phyloP scores from a whole-genome alignment of 2,329 filamentous ascomycete species.

The Lasiodiplodia hormozganensis region DNA sequence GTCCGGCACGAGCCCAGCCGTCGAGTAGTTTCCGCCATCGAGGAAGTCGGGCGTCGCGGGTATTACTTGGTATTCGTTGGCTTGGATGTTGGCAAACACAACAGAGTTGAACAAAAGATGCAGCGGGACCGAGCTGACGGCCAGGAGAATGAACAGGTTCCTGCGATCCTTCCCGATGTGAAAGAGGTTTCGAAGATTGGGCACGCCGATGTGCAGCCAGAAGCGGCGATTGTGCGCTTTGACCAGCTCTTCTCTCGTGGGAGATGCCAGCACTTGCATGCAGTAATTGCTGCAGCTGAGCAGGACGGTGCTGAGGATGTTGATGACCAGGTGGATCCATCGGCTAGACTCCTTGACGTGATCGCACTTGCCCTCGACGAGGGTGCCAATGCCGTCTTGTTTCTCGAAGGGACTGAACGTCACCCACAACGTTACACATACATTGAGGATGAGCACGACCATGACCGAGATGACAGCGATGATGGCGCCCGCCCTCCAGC shows the following conservation, averaged over 20 bases:
- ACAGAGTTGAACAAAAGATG: slow-evolving; percentile 42
- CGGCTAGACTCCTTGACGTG: slow-evolving; percentile 9
- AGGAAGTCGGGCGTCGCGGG: slow-evolving; percentile 11
- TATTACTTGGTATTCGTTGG: slow-evolving; percentile 10
- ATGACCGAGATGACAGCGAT: background rate
- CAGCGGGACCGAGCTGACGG: slow-evolving; percentile 42
- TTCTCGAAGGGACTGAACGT: background rate
- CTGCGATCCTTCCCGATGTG: slow-evolving; percentile 34
- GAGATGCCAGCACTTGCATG: slow-evolving; percentile 60
- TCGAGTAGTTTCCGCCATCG: slow-evolving; percentile 3
- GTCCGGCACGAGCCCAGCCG: background rate
- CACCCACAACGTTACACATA: background rate
- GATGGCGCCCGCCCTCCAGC: slow-evolving; percentile 7
- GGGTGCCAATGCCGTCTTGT: slow-evolving; percentile 3
- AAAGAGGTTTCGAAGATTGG: slow-evolving; percentile 49
- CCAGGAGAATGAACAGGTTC: slow-evolving; percentile 36
- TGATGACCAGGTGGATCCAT: slow-evolving; percentile 33
- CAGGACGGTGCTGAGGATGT: slow-evolving; percentile 22
- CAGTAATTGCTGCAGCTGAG: slow-evolving; percentile 52
- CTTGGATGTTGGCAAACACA: slow-evolving; percentile 15
- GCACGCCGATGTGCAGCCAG: slow-evolving; percentile 56
- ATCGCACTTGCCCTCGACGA: slow-evolving; percentile 18
- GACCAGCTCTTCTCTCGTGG: slow-evolving; percentile 58
- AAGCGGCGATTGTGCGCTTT: slow-evolving; percentile 50
- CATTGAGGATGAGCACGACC: slow-evolving; percentile 4